phyloP scores from a whole-genome alignment of 805 yeast species.

The Candida chauliodis region DNA sequence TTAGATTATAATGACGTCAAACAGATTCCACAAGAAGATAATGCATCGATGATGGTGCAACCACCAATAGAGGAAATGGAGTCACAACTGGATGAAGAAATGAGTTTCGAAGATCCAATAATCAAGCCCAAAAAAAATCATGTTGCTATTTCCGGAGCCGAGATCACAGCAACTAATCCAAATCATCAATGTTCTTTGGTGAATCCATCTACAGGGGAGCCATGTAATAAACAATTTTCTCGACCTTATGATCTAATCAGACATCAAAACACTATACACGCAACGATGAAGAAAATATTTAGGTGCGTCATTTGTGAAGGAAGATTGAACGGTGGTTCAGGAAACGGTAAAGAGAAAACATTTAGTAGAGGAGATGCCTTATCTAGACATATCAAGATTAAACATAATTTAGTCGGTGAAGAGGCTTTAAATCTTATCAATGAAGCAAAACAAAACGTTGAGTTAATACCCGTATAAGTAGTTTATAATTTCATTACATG shows the following conservation, averaged over 20 bases:
- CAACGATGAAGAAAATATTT: conserved; percentile 42
- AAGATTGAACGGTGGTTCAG: conserved; percentile 43
- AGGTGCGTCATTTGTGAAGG: conserved; percentile 47
- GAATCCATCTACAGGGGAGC: conserved; percentile 57
- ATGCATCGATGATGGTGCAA: conserved; percentile 14
- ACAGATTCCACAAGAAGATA: conserved; percentile 1
- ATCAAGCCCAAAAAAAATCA: neutral
- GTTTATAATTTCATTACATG: neutral
- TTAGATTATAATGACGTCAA: neutral
- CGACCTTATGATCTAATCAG: conserved; percentile 52
- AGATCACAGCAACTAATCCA: conserved; percentile 30
- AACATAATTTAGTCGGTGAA: conserved; percentile 69
- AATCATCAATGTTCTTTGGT: conserved; percentile 57
- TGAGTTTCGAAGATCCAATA: neutral
- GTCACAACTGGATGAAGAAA: conserved; percentile 9
- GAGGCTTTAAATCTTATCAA: conserved; percentile 70
- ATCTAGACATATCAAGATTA: conserved; percentile 60
- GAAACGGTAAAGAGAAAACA: conserved; percentile 49
- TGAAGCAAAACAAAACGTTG: conserved; percentile 75
- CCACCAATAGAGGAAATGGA: conserved; percentile 12
- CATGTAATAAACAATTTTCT: conserved; percentile 78
- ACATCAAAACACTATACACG: conserved; percentile 49
- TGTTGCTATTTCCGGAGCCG: conserved; percentile 22
- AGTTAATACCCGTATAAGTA: conserved; percentile 38
- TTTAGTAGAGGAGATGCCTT: conserved; percentile 46